phyloP scores from a whole-genome alignment of 768 basidiomycete species.

The Amylocystis lapponica region DNA sequence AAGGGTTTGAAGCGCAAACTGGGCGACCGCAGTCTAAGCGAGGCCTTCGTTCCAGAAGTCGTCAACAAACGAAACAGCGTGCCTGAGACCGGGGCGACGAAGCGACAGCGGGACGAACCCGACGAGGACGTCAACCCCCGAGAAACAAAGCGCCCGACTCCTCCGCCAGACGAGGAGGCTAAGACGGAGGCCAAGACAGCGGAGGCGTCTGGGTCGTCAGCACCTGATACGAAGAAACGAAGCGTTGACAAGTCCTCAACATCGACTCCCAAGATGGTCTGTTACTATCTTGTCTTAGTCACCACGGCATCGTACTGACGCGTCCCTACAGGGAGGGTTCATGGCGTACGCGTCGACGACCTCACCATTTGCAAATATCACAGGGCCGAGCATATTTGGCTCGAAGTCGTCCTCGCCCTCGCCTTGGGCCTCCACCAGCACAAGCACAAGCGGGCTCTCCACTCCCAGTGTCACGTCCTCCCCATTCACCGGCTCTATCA shows the following conservation, averaged over 20 bases:
- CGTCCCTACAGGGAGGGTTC: constrained; percentile 52
- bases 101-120: constrained; percentile 57
- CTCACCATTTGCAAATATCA: constrained; percentile 71
- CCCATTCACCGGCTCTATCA: constrained; percentile 9
- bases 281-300: constrained; percentile 21
- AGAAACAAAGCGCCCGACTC: constrained; percentile 46
- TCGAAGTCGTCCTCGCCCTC: constrained; percentile 25
- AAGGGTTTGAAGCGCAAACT: constrained; percentile 69
- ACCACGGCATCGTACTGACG: constrained; percentile 1
- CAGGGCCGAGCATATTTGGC: constrained; percentile 53
- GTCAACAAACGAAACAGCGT: constrained; percentile 2
- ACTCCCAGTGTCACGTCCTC: constrained; percentile 6
- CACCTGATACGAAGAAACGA: too few species aligned
- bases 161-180: constrained; percentile 57
- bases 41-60: constrained; percentile 28
- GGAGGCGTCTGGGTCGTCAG: background rate
- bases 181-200: constrained; percentile 7
- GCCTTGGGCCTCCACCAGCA: constrained; percentile 14
- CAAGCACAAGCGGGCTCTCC: constrained; percentile 5
- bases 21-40: constrained; percentile 60
- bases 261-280: constrained; percentile 42
- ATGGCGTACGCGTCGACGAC: constrained; percentile 72
- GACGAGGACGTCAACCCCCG: constrained; percentile 57
- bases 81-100: constrained; percentile 33
- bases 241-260: too few species aligned